Evolutionary conservation across 2,329 filamentous ascomycete genomes (phyloP), one percentile per base, ranked within the genome.

Genomic region (Botrytis deweyae): DNA sequence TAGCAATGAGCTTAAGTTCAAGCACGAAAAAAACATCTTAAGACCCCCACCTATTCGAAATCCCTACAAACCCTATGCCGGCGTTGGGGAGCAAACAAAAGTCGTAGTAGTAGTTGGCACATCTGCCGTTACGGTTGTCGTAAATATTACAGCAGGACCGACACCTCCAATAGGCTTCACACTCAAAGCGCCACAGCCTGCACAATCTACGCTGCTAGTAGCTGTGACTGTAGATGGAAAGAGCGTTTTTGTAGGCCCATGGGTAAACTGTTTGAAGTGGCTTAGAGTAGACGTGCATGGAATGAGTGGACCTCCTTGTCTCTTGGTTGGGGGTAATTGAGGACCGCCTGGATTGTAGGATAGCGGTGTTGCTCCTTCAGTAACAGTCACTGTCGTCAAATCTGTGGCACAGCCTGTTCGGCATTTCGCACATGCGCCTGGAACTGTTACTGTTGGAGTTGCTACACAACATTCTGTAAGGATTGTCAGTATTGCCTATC

Each of bases 361-460:
- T 58, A 59, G 66, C n/a, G 66, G 49, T 8, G 18, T 4, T 58
- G 18, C 66, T 25, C 38, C 38, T 58, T 38, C 49, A 58, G 66
- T 69, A 49, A 69, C 66, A 33, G 66, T 69, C n/a, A 69, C 66
- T 38, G 66, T 69, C 12, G n/a, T 44, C 18, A 58, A 38, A 25
- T 69, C 49, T 38, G 78, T 76, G 1, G 76, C 75, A 64, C 81
- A 82, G 29, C 77, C 76, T 18, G 75, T 80, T 42, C 67, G 58
- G 75, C 81, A 82, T 44, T 70, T 74, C 10, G 77, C 77, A 73
- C 80, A 81, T 18, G 74, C 70, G 18, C 74, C 76, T 29, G 76
- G 77, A 14, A 78, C 73, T 22, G 75, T 78, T 22, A 74, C 70
- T 10, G 80, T 82, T 12, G 80, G 75, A 14, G 83, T 85, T 16